These are phyloP conservation scores for Chloroidium sp. DNA, from an alignment of 163 green algal species.

Conservation along the genomic window DNA sequence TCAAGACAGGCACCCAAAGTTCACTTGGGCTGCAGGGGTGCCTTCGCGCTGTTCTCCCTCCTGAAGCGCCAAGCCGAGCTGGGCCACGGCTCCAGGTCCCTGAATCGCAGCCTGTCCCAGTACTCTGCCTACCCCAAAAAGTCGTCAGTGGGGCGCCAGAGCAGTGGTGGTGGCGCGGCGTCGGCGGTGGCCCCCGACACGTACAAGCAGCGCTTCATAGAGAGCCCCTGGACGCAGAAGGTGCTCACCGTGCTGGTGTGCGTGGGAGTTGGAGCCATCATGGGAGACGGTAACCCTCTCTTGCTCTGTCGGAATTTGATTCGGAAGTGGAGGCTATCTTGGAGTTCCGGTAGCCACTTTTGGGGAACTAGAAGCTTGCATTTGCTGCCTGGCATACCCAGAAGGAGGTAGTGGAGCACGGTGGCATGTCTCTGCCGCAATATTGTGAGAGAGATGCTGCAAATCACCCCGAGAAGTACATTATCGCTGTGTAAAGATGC, in stretches of 20 bases:
- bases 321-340: no score
- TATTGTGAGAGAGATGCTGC: no score
- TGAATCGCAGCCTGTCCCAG: constrained; percentile 3
- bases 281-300: constrained; percentile 31
- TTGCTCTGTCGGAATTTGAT: no score
- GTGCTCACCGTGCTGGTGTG: constrained; percentile 35
- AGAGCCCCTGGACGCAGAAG: constrained; percentile 15
- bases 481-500: no score
- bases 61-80: constrained; percentile 23
- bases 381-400: no score
- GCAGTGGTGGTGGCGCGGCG: not conserved
- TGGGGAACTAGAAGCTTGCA: no score
- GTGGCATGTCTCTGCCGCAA: no score
- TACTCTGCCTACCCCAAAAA: not conserved
- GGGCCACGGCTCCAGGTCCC: not conserved
- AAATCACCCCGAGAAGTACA: no score
- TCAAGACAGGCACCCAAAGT: no score
- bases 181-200: not conserved
- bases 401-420: no score
- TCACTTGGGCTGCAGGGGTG: constrained; percentile 22
- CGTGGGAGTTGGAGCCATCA: constrained; percentile 41
- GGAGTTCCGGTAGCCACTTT: no score
- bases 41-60: constrained; percentile 57
- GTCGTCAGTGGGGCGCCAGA: no score
- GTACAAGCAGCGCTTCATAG: constrained; percentile 6